Conservation (phyloP, 2,329 filamentous ascomycete species). For the Fusarium sp. region DNA sequence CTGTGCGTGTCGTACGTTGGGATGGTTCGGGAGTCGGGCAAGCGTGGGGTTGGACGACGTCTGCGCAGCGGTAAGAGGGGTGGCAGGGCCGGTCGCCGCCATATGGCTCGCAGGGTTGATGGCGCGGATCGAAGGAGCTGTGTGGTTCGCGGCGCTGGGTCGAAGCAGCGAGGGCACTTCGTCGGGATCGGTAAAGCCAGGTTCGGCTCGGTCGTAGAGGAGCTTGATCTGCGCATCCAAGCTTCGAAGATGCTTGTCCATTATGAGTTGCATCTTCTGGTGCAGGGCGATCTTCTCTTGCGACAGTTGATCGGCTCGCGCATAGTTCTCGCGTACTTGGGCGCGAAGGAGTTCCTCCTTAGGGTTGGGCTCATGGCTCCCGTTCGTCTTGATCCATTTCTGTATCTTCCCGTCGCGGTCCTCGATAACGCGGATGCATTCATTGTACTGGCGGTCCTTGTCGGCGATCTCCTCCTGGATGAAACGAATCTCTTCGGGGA, state of each 20-base stretch:
- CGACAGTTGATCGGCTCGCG: conserved; percentile 76
- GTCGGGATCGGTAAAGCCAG: conserved; percentile 71
- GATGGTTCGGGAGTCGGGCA: conserved; percentile 56
- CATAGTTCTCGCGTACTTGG: conserved; percentile 75
- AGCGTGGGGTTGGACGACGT: conserved; percentile 55
- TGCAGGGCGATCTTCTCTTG: conserved; percentile 80
- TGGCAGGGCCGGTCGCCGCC: conserved; percentile 42
- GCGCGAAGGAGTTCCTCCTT: conserved; percentile 78
- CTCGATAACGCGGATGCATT: conserved; percentile 76
- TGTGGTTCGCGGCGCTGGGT: conserved; percentile 66
- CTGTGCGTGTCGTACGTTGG: conserved; percentile 63
- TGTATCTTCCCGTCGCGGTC: conserved; percentile 81
- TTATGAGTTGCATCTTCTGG: conserved; percentile 69
- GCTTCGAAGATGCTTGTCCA: conserved; percentile 72
- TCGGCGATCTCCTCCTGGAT: conserved; percentile 85
- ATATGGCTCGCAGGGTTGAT: conserved; percentile 57
- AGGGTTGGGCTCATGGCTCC: conserved; percentile 78
- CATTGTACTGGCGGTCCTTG: conserved; percentile 79
- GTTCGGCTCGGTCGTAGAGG: conserved; percentile 71
- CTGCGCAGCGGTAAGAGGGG: conserved; percentile 42
- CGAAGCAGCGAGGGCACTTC: conserved; percentile 73
- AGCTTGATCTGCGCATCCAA: conserved; percentile 73
- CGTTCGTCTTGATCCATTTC: conserved; percentile 83
- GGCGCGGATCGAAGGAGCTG: conserved; percentile 54
- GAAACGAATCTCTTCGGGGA: conserved; percentile 85